Evolutionary conservation across 345 rosid genomes (phyloP), one percentile per base, ranked within the genome.

Genomic region (Durio zibethinus): DNA sequence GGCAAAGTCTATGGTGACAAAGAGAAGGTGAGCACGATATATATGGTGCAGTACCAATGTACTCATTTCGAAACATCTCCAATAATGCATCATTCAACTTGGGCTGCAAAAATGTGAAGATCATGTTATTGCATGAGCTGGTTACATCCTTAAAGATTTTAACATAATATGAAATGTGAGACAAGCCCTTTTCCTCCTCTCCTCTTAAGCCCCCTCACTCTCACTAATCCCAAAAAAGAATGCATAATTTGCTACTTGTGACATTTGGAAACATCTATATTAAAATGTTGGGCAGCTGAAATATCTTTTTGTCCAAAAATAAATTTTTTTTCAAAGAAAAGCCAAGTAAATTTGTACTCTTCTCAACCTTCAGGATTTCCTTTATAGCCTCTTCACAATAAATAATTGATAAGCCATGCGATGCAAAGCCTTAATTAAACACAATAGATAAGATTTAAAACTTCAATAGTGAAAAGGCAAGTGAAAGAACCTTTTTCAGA

Each of bases 31-130:
- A 78, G 82, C 98, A 92, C 42, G 96, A 89, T 77, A 94, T 77
- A 72, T 94, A 92, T 7, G 98, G 93, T 68, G 92, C 89, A 35
- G 89, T 91, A 25, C 98, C 98, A 64, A 94, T 90, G 80, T 88
- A 94, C 60, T 88, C 92, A 73, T 90, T 92, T 47, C 96, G 88
- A 78, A 94, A 94, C 93, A 90, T 89, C 82, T 87, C 97, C 89
- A 94, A 79, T 64, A 94, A 83, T 10, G 89, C 88, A 38, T 88
- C 87, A 61, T 94, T 94, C 83, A 83, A 73, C 86, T 91, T 92
- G 42, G 98, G 97, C 98, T 94, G 96, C 89, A 38, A 80, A 21
- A 77, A 62, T 60, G 74, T 8, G 47, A 10, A 83, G 20, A 70
- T 61, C 54, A 43, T 56, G 48, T 56, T 40, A 38, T 62, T 73